Conservation (phyloP, 257 asterid species). For the Solanum pinnatisectum region DNA sequence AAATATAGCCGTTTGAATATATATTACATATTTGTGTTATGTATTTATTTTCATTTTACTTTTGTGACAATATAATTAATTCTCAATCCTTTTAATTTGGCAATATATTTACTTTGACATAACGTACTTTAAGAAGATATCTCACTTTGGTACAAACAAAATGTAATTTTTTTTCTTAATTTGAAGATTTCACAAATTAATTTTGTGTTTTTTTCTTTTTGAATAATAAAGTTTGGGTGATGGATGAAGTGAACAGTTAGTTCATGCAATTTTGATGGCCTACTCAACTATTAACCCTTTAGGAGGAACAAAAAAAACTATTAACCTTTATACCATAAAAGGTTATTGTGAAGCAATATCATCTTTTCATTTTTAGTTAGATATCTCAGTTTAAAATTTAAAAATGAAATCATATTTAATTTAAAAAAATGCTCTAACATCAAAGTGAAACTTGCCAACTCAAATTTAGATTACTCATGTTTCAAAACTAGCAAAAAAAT, state of each 20-base stretch:
- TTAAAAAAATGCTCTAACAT: too few species aligned
- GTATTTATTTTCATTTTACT: background rate
- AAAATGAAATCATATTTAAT: too few species aligned
- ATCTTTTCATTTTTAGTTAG: background rate
- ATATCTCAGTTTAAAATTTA: too few species aligned
- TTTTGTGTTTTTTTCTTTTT: too few species aligned
- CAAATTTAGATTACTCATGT: too few species aligned
- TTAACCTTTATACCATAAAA: background rate
- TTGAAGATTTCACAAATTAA: background rate
- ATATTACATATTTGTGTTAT: background rate
- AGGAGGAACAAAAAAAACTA: too few species aligned
- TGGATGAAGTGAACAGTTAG: background rate
- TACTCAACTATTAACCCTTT: background rate
- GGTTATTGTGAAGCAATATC: background rate
- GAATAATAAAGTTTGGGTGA: too few species aligned
- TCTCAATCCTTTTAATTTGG: background rate
- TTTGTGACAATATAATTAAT: background rate
- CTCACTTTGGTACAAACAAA: background rate
- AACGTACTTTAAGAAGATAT: background rate
- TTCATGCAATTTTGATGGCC: background rate
- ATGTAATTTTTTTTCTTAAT: background rate
- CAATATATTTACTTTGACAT: background rate
- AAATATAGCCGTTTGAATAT: background rate
- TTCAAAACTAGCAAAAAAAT: too few species aligned
- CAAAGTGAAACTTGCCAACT: too few species aligned